A percentile compares a stretch with the other conserved stretches of the same genome.
phyloP scores from a whole-genome alignment of 352 stramenopile genomes.

The Phytophthora boehmeriae region DNA sequence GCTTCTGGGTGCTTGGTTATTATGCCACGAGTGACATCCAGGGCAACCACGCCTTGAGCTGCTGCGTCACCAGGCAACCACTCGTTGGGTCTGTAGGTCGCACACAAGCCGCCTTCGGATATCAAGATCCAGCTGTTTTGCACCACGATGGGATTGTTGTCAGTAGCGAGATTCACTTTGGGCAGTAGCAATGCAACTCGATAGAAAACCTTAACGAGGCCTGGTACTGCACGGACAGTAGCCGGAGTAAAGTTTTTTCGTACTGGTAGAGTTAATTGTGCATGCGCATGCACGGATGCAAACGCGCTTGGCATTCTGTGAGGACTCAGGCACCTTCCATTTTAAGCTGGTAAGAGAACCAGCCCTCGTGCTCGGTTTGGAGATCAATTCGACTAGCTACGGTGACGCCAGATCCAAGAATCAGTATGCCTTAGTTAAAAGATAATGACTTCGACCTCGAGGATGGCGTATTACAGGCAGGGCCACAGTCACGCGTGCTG shows the following conservation, averaged over 20 bases:
- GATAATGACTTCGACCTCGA: slow-evolving; percentile 14
- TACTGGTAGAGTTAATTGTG: background rate
- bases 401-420: slow-evolving; percentile 8
- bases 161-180: background rate
- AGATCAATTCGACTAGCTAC: slow-evolving; percentile 21
- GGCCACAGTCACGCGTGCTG: slow-evolving; percentile 29
- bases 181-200: background rate
- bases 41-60: background rate
- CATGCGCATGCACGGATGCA: background rate
- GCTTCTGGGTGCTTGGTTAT: too few relatives aligned
- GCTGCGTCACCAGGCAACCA: background rate
- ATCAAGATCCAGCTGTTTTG: background rate
- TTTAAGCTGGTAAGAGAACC: background rate
- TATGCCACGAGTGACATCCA: too few relatives aligned
- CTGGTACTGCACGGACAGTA: background rate
- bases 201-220: background rate
- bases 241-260: background rate
- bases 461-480: slow-evolving; percentile 34
- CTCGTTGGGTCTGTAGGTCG: background rate
- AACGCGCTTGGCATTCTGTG: background rate
- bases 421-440: background rate
- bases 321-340: background rate
- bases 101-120: background rate
- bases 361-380: background rate
- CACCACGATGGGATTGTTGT: background rate